Evolutionary conservation across 2,329 filamentous ascomycete species (phyloP).

Genomic region (Hypoxylon rubiginosum): DNA sequence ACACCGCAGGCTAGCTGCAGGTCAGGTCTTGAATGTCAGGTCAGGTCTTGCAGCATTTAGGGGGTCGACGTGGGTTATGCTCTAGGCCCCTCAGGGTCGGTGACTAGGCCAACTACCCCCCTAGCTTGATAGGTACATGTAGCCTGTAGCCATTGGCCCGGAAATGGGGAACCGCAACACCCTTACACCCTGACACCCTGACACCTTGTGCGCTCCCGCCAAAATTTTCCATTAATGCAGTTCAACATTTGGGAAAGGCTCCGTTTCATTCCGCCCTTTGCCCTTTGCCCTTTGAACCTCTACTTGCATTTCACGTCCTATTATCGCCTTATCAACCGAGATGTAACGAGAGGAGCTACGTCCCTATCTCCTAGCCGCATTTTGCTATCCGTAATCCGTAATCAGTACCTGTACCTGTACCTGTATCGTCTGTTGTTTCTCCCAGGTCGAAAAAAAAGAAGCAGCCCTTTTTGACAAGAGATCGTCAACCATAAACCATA

Average conservation of each 20-base stretch:
- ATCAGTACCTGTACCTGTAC: slow-evolving; percentile 32
- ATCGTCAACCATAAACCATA: slow-evolving; percentile 33
- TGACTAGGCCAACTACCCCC: background rate
- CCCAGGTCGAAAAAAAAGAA: slow-evolving; percentile 9
- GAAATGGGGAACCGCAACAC: slow-evolving; percentile 30
- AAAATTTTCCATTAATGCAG: slow-evolving; percentile 43
- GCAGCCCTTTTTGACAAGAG: slow-evolving; percentile 20
- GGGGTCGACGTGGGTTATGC: slow-evolving; percentile 1
- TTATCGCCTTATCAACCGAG: slow-evolving; percentile 8
- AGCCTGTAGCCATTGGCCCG: slow-evolving; percentile 37
- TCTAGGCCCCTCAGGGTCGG: slow-evolving; percentile 16
- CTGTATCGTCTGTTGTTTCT: slow-evolving; percentile 15
- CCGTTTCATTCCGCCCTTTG: slow-evolving; percentile 34
- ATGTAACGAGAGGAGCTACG: slow-evolving; percentile 13
- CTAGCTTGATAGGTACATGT: slow-evolving; percentile 13
- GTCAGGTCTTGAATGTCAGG: slow-evolving; percentile 8
- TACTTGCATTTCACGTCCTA: slow-evolving; percentile 15
- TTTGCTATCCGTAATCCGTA: slow-evolving; percentile 19
- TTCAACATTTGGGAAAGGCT: slow-evolving; percentile 54
- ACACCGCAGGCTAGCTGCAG: slow-evolving; percentile 22
- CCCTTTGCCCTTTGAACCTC: background rate
- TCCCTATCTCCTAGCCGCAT: slow-evolving; percentile 20
- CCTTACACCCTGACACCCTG: slow-evolving; percentile 8
- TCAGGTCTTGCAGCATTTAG: slow-evolving; percentile 25
- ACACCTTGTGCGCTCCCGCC: slow-evolving; percentile 28